Percentiles rank a stretch among this genome's conserved stretches.
Conservation (phyloP, 2,329 filamentous ascomycete species). For the Trichophyton verrucosum region DNA sequence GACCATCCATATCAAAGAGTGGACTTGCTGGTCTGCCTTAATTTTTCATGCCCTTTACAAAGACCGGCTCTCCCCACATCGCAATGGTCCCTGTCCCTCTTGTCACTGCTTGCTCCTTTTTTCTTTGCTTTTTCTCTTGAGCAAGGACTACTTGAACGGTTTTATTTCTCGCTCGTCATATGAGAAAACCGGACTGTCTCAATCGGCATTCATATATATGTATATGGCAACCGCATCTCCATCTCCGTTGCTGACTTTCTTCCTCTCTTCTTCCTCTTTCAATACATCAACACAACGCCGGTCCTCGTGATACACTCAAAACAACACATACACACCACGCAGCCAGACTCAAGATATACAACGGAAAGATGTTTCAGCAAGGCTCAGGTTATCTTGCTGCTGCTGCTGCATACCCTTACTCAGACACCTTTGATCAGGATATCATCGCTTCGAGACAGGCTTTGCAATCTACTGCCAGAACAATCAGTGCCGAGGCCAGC, state of each 20-base stretch:
- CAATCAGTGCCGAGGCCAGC: slow-evolving; percentile 53
- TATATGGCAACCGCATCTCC: not conserved
- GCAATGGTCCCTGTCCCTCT: not conserved
- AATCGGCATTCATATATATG: no score
- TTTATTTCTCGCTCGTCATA: not conserved
- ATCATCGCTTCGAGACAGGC: slow-evolving; percentile 5
- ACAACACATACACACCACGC: not conserved
- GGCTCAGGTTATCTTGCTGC: not conserved
- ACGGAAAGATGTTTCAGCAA: not conserved
- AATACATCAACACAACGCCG: not conserved
- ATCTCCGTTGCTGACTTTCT: no score
- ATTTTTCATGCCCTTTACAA: not conserved
- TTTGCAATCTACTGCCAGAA: not conserved
- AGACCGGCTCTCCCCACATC: not conserved
- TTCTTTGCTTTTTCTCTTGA: not conserved
- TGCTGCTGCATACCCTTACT: not conserved
- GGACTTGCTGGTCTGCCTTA: not conserved
- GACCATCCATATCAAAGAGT: not conserved
- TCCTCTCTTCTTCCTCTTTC: not conserved
- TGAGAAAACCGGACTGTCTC: not conserved
- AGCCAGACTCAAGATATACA: not conserved
- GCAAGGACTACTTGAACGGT: not conserved
- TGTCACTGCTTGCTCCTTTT: not conserved
- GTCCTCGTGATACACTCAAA: no score
- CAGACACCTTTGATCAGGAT: not conserved